Percentiles rank a stretch among this genome's conserved stretches.
phyloP scores from a whole-genome alignment of 2,329 filamentous ascomycete genomes.

The Leptographium procerum region DNA sequence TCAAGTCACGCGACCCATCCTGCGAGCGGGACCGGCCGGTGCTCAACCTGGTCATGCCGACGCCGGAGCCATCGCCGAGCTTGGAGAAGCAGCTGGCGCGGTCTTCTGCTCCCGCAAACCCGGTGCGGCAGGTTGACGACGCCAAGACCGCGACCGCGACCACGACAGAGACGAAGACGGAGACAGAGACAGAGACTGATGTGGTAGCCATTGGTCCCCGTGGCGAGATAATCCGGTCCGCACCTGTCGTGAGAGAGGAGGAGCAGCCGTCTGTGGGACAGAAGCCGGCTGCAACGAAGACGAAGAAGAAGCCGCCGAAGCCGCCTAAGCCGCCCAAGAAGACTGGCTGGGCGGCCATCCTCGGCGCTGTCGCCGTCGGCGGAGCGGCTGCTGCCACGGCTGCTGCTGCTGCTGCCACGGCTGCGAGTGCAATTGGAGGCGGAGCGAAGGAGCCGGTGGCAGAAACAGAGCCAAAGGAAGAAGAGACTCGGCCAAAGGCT shows the following conservation, averaged over 20 bases:
- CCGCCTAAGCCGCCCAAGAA: constrained; percentile 19
- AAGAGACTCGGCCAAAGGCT: not conserved
- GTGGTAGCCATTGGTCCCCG: constrained; percentile 16
- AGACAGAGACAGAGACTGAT: not conserved
- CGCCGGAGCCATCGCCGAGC: constrained; percentile 40
- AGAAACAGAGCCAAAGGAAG: too few species aligned
- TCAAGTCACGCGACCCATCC: constrained; percentile 39
- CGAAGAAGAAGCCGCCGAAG: constrained; percentile 1
- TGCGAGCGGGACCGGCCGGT: constrained; percentile 44
- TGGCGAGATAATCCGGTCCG: constrained; percentile 27
- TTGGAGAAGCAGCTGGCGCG: constrained; percentile 27
- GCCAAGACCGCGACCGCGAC: not conserved
- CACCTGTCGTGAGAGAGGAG: too few species aligned
- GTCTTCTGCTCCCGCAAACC: constrained; percentile 4
- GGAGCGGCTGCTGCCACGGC: constrained; percentile 23
- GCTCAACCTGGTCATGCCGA: constrained; percentile 50
- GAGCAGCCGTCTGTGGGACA: constrained; percentile 10
- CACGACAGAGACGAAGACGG: not conserved
- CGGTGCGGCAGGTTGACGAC: not conserved
- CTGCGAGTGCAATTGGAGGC: not conserved
- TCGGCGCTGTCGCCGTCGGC: constrained; percentile 30
- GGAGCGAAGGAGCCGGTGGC: not conserved
- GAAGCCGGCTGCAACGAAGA: constrained; percentile 9
- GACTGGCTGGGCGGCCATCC: constrained; percentile 40
- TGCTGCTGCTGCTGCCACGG: constrained; percentile 12